Conservation (phyloP, 768 basidiomycete genomes). For the Rhizopogon rudus region DNA sequence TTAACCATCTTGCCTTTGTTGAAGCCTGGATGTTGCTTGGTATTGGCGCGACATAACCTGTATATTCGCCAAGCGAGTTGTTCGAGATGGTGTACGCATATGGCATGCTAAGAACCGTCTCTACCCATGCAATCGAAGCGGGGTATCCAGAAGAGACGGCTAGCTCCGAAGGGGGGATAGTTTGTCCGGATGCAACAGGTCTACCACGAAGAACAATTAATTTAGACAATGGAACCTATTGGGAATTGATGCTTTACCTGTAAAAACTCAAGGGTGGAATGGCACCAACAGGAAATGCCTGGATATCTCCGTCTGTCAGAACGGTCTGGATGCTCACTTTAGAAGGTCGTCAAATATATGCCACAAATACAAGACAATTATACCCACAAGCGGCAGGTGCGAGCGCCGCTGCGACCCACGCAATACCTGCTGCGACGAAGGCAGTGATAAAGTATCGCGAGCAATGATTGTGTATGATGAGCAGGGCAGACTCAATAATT, state of each 20-base stretch:
- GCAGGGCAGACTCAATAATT: neutral
- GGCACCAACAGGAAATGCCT: slow-evolving; percentile 1
- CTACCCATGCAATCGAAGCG: slow-evolving; percentile 2
- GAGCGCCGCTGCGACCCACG: slow-evolving; percentile 1
- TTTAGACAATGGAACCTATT: neutral
- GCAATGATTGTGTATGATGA: neutral
- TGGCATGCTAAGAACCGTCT: neutral
- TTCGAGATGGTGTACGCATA: neutral
- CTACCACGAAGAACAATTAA: neutral
- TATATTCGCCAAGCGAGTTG: neutral
- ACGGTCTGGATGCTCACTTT: neutral
- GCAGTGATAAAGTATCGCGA: slow-evolving; percentile 5
- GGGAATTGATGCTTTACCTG: neutral
- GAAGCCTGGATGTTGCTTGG: slow-evolving; percentile 7
- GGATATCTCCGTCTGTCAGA: slow-evolving; percentile 1
- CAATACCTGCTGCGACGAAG: slow-evolving; percentile 2
- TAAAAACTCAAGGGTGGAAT: neutral
- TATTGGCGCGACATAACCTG: neutral
- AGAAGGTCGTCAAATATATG: neutral
- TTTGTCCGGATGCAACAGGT: neutral
- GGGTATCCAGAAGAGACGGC: neutral
- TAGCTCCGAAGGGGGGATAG: neutral
- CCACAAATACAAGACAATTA: neutral
- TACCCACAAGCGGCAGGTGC: slow-evolving; percentile 7
- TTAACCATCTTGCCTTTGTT: slow-evolving; percentile 16